A percentile compares a stretch with the other conserved stretches of the same genome.
phyloP scores from a whole-genome alignment of 176 grass and related monocot species.

The Phragmites australis region DNA sequence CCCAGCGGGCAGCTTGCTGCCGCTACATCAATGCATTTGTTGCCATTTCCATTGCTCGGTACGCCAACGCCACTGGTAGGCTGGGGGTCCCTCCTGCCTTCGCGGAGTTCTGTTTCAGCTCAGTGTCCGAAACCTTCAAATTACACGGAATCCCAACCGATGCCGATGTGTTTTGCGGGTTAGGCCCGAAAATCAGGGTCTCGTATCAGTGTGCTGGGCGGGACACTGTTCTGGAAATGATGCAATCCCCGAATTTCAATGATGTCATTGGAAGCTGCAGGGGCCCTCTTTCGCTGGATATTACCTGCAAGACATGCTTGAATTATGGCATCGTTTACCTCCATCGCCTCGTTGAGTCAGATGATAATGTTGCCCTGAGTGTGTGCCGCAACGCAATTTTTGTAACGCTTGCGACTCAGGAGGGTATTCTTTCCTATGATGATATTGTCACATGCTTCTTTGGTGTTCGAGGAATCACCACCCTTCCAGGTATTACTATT shows the following conservation, averaged over 20 bases:
- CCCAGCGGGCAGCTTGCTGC: constrained; percentile 72
- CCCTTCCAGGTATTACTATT: constrained; percentile 57
- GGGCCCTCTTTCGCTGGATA: constrained; percentile 71
- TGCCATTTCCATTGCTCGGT: constrained; percentile 84
- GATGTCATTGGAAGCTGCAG: constrained; percentile 87
- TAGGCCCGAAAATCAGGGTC: constrained; percentile 89
- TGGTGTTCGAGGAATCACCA: constrained; percentile 78
- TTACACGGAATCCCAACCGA: constrained; percentile 62
- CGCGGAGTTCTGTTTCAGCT: constrained; percentile 74
- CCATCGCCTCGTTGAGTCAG: constrained; percentile 64
- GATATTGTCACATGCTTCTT: constrained; percentile 90
- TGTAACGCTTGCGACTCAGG: constrained; percentile 77
- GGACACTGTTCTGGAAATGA: constrained; percentile 82
- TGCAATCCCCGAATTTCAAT: constrained; percentile 86
- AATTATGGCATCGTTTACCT: constrained; percentile 91
- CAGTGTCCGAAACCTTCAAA: constrained; percentile 64
- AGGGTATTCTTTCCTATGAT: constrained; percentile 56
- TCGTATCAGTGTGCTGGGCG: constrained; percentile 87
- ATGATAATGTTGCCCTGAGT: constrained; percentile 84
- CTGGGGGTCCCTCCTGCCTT: constrained; percentile 85
- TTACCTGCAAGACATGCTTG: constrained; percentile 93
- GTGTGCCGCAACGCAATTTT: constrained; percentile 88
- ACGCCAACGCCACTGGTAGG: constrained; percentile 74
- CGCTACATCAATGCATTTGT: constrained; percentile 95
- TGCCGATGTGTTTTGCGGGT: constrained; percentile 63